Evolutionary conservation across 768 basidiomycete species (phyloP).

Genomic region (Sutorius australiensis): DNA sequence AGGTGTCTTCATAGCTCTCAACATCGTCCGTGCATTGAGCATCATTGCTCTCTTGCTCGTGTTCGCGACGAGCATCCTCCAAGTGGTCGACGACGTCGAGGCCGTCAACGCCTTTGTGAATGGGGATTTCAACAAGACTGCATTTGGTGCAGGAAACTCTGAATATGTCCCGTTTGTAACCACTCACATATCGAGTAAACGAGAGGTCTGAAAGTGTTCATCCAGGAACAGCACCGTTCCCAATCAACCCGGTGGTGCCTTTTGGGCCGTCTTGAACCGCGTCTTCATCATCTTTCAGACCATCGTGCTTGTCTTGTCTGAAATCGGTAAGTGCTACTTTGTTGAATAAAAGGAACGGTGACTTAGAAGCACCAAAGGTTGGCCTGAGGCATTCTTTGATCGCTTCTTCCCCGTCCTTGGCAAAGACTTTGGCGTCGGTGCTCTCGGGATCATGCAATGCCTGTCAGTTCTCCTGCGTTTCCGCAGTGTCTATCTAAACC

Average conservation of each 20-base stretch:
- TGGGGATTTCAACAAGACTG: slow-evolving; percentile 35
- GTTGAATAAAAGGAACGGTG: background rate
- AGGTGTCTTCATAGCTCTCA: slow-evolving; percentile 71
- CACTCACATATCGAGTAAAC: background rate
- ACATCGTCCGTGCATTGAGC: slow-evolving; percentile 70
- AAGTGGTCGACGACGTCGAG: slow-evolving; percentile 70
- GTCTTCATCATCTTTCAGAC: slow-evolving; percentile 83
- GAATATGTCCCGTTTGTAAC: slow-evolving; percentile 78
- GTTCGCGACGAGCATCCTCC: slow-evolving; percentile 70
- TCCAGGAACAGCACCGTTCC: slow-evolving; percentile 78
- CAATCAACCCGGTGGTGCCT: slow-evolving; percentile 86
- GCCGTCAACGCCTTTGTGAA: slow-evolving; percentile 63
- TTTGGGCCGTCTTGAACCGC: slow-evolving; percentile 86
- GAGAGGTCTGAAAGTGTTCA: background rate
- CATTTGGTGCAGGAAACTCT: slow-evolving; percentile 49
- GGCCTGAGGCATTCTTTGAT: slow-evolving; percentile 77
- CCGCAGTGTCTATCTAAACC: background rate
- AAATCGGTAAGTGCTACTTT: slow-evolving; percentile 36
- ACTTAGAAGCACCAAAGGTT: slow-evolving; percentile 35
- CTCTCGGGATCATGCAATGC: slow-evolving; percentile 84
- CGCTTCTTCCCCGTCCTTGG: slow-evolving; percentile 93
- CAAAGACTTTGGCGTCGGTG: slow-evolving; percentile 76
- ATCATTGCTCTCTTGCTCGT: slow-evolving; percentile 77
- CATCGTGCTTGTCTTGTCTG: slow-evolving; percentile 57
- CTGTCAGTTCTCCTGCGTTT: slow-evolving; percentile 47